phyloP scores from a whole-genome alignment of 2,329 filamentous ascomycete genomes.

The Fusarium humuli region DNA sequence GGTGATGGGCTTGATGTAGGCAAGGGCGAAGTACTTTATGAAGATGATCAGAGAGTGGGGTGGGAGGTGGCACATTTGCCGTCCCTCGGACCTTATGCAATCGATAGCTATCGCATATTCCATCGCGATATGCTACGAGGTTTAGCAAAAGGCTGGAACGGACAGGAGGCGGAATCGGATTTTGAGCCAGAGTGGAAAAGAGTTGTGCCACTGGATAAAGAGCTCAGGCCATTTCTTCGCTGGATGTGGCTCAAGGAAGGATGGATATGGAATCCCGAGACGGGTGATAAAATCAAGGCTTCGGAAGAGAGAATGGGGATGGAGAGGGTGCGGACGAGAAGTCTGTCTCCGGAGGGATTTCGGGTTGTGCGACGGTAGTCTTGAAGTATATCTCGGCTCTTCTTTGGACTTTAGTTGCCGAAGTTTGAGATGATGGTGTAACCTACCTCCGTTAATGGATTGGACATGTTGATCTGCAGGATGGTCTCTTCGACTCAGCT shows the following conservation, averaged over 20 bases:
- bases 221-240: constrained; percentile 21
- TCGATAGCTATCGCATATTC: constrained; percentile 37
- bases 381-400: neutral
- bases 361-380: neutral
- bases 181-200: constrained; percentile 37
- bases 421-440: too few species aligned
- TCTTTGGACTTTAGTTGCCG: too few species aligned
- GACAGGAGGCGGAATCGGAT: accelerated
- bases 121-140: constrained; percentile 23
- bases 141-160: constrained; percentile 12
- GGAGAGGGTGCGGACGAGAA: neutral
- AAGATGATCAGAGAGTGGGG: constrained; percentile 18
- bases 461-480: too few species aligned
- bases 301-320: neutral
- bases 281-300: neutral
- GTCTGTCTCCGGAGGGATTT: constrained; percentile 9
- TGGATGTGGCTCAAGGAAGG: constrained; percentile 37
- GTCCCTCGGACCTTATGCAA: constrained; percentile 28
- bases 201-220: constrained; percentile 32
- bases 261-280: constrained; percentile 35
- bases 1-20: constrained; percentile 15
- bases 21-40: constrained; percentile 13
- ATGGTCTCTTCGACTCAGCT: too few species aligned
- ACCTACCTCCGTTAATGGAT: too few species aligned
- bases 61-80: constrained; percentile 36